phyloP scores from a whole-genome alignment of 1,284 basidiomycete species.

The Microbotryum silenes-acaulis region DNA sequence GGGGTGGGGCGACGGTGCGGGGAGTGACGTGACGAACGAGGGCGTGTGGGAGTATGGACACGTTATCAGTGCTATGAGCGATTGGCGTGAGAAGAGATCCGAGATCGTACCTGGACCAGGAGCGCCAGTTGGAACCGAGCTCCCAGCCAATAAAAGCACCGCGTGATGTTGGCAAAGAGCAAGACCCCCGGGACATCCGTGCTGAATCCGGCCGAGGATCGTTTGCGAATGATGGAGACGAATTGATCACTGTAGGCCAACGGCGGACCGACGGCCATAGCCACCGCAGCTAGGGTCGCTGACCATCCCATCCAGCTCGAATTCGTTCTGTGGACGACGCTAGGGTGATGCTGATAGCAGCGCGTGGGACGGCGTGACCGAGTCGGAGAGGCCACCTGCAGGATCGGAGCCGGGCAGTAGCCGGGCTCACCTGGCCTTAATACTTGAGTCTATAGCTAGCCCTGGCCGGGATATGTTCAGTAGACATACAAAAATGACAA shows the following conservation, averaged over 20 bases:
- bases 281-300: not conserved
- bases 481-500: too few species aligned
- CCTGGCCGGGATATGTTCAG: too few species aligned
- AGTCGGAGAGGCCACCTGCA: too few species aligned
- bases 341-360: not conserved
- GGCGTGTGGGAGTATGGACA: too few species aligned
- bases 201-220: constrained; percentile 46
- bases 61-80: constrained; percentile 41
- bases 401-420: too few species aligned
- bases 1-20: too few species aligned
- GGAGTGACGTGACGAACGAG: too few species aligned
- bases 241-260: constrained; percentile 45
- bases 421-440: too few species aligned
- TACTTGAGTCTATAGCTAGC: too few species aligned
- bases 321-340: not conserved
- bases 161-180: constrained; percentile 43
- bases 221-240: constrained; percentile 29
- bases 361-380: not conserved
- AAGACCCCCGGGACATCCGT: constrained; percentile 41
- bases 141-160: constrained; percentile 33
- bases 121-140: not conserved
- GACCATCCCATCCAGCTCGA: not conserved
- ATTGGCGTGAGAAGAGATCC: constrained; percentile 47
- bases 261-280: constrained; percentile 40
- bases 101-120: constrained; percentile 11